Evolutionary conservation across 2,329 filamentous ascomycete genomes (phyloP).

Genomic region (Fusarium odoratissimum): DNA sequence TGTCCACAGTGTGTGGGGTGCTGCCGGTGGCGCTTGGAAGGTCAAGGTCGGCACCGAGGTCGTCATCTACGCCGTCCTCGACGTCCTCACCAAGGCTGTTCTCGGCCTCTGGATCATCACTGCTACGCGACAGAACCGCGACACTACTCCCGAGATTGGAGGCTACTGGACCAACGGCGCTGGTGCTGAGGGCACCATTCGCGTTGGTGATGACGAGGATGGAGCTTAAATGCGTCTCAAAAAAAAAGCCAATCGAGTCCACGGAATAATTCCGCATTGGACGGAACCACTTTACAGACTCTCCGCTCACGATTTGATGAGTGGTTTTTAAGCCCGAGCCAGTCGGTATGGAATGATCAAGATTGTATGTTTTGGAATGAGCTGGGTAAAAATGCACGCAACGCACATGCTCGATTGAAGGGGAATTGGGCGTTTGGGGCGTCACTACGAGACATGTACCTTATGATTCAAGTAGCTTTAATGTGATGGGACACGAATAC

Average conservation of each 20-base stretch:
- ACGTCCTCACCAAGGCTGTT: conserved; percentile 47
- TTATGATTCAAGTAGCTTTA: conserved; percentile 2
- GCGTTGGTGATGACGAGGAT: conserved; percentile 55
- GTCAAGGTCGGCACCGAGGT: conserved; percentile 46
- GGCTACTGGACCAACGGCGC: conserved; percentile 55
- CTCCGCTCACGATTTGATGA: background rate
- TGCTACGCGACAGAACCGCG: conserved; percentile 51
- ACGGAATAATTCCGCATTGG: background rate
- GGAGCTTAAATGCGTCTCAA: conserved; percentile 29
- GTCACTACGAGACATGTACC: conserved; percentile 11
- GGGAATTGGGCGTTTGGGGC: conserved; percentile 15
- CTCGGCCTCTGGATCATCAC: conserved; percentile 50
- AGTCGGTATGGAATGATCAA: conserved; percentile 9
- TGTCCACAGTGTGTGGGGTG: conserved; percentile 43
- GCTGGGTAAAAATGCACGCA: background rate
- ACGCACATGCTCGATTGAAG: background rate
- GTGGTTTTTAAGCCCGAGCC: background rate
- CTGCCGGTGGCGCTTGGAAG: conserved; percentile 43
- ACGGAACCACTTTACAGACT: background rate
- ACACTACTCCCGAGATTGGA: conserved; percentile 52
- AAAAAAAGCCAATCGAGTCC: background rate
- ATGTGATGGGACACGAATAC: conserved; percentile 5
- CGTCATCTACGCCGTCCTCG: conserved; percentile 48
- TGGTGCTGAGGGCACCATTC: conserved; percentile 51
- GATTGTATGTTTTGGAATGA: conserved; percentile 3